A percentile compares a stretch with the other conserved stretches of the same genome.
Evolutionary conservation across 225 moss, liverwort and hornwort genomes (phyloP).

Genomic region (Rhytidiadelphus loreus): DNA sequence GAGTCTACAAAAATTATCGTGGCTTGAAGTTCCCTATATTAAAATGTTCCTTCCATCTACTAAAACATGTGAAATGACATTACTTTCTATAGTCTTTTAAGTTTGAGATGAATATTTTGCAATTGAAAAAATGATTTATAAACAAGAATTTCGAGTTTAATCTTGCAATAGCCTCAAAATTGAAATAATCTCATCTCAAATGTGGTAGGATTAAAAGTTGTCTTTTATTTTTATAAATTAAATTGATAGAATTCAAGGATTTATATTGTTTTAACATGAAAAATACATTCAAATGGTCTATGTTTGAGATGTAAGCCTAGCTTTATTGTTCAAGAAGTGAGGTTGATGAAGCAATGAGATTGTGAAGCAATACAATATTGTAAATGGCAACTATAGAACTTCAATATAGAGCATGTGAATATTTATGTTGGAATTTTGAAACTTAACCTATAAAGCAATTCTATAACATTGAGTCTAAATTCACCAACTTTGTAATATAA

Average conservation of each 20-base stretch:
- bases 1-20: background rate
- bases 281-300: background rate
- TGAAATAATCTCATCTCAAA: background rate
- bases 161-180: background rate
- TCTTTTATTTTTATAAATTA: background rate
- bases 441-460: background rate
- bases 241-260: background rate
- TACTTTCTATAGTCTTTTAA: background rate
- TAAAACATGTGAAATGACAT: background rate
- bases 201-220: background rate
- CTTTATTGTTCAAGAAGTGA: fast-evolving
- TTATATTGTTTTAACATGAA: background rate
- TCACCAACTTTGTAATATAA: background rate
- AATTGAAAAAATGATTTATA: background rate
- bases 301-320: background rate
- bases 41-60: background rate
- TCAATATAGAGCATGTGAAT: background rate
- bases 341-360: background rate
- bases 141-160: background rate
- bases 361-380: background rate
- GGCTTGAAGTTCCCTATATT: background rate
- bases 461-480: background rate
- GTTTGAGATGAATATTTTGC: background rate
- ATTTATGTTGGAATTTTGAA: background rate
- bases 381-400: background rate